A percentile compares a stretch with the other conserved stretches of the same genome.
phyloP scores from a whole-genome alignment of 192 early-diverging fungal genomes.

The Mortierella alpina region DNA sequence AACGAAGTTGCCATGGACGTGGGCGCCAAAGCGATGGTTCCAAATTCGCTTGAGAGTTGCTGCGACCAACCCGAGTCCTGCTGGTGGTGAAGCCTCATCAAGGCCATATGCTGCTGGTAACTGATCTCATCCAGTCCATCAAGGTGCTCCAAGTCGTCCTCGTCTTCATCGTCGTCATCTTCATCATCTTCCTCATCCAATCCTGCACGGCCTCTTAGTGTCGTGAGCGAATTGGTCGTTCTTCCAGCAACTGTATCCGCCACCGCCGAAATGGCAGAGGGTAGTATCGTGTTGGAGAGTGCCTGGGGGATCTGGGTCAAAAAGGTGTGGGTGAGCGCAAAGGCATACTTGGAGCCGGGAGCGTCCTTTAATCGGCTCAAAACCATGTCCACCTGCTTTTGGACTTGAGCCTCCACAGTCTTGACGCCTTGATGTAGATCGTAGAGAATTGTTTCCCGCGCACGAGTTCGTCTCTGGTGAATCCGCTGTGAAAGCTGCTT shows the following conservation, averaged over 20 bases:
- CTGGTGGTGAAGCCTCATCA: conserved; percentile 7
- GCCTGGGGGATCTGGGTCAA: conserved; percentile 44
- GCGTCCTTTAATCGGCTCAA: conserved; percentile 32
- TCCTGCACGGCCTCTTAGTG: conserved; percentile 28
- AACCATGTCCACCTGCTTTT: conserved; percentile 52
- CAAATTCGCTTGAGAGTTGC: conserved; percentile 40
- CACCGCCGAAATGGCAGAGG: conserved; percentile 49
- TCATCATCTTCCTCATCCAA: conserved; percentile 47
- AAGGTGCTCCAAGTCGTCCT: conserved; percentile 12
- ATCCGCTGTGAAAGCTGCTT: conserved; percentile 34
- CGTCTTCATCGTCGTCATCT: conserved; percentile 35
- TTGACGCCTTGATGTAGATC: conserved; percentile 48
- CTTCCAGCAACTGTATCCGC: conserved; percentile 40
- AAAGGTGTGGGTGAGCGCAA: conserved; percentile 45
- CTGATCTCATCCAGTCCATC: conserved; percentile 28
- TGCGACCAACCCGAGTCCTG: conserved; percentile 16
- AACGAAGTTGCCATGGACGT: neutral
- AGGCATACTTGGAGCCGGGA: conserved; percentile 42
- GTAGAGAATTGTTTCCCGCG: conserved; percentile 42
- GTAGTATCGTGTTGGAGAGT: conserved; percentile 40
- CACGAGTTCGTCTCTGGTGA: conserved; percentile 35
- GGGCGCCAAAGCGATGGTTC: conserved; percentile 27
- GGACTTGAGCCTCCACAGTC: conserved; percentile 46
- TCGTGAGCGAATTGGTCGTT: conserved; percentile 41
- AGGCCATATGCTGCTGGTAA: conserved; percentile 13